Evolutionary conservation across 2,329 filamentous ascomycete genomes (phyloP).

Genomic region (Xylogone sp.): DNA sequence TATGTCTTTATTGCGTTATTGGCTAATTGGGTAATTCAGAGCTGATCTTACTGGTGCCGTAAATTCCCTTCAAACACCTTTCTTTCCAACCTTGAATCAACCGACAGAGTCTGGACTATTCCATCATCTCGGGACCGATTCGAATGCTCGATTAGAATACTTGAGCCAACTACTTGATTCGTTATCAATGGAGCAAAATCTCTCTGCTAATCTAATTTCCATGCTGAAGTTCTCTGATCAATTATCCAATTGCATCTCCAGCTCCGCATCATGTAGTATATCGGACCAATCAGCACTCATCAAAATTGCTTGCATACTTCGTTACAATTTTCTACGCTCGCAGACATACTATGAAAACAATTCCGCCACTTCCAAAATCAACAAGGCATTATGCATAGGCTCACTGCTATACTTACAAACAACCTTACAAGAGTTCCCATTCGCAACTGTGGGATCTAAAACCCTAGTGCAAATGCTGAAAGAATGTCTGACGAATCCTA

Average conservation of each 20-base stretch:
- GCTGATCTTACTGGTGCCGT: constrained; percentile 6
- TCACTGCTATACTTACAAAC: constrained; percentile 8
- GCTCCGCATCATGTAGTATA: background rate
- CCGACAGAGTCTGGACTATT: too few species aligned
- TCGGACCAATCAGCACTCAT: constrained; percentile 2
- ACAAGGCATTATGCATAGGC: constrained; percentile 7
- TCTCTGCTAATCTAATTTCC: too few species aligned
- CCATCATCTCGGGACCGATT: too few species aligned
- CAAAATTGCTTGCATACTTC: constrained; percentile 2
- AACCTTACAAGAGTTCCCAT: constrained; percentile 10
- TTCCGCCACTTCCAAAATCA: background rate
- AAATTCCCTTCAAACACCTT: constrained; percentile 1
- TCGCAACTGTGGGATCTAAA: constrained; percentile 3
- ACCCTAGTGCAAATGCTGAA: constrained; percentile 5
- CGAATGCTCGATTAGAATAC: too few species aligned
- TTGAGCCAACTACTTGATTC: too few species aligned
- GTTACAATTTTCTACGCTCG: constrained; percentile 4
- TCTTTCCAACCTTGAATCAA: too few species aligned
- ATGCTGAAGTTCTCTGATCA: constrained; percentile 1
- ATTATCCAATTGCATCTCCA: constrained; percentile 1
- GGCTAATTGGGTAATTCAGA: background rate
- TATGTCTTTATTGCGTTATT: background rate
- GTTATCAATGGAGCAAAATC: too few species aligned
- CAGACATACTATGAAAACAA: background rate
- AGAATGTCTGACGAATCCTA: constrained; percentile 2